Percentiles rank a stretch among this genome's conserved stretches.
These are phyloP conservation scores for Trichoderma atroviride DNA, from an alignment of 2,329 filamentous ascomycete genomes.

Conservation along the genomic window DNA sequence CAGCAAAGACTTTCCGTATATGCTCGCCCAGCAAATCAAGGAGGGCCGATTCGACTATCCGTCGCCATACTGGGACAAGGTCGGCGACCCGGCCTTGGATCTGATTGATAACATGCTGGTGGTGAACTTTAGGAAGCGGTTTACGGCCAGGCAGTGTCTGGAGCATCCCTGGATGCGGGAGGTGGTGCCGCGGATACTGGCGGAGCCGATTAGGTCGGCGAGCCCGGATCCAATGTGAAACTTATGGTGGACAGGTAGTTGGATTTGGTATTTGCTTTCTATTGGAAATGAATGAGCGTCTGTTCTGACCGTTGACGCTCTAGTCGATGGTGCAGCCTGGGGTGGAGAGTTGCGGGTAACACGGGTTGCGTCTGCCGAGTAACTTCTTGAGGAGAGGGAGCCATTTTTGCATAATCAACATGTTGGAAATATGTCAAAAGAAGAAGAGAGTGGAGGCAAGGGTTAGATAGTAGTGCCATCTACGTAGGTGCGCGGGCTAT, in stretches of 20 bases:
- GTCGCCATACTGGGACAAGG: constrained; percentile 87
- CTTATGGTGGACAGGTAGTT: not conserved
- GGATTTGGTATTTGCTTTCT: not conserved
- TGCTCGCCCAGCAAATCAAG: constrained; percentile 75
- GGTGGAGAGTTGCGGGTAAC: not conserved
- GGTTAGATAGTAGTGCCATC: not conserved
- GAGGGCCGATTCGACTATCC: constrained; percentile 85
- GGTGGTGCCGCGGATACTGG: not conserved
- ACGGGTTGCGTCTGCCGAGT: not conserved
- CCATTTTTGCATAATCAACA: too few species aligned
- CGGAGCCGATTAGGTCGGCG: not conserved
- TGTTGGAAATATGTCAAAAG: too few species aligned
- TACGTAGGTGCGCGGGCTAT: not conserved
- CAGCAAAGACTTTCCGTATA: constrained; percentile 74
- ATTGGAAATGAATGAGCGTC: not conserved
- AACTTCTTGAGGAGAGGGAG: too few species aligned
- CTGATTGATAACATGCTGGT: constrained; percentile 94
- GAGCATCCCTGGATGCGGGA: constrained; percentile 73
- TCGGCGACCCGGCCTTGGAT: constrained; percentile 69
- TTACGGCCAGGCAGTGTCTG: constrained; percentile 87
- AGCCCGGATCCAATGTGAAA: constrained; percentile 11
- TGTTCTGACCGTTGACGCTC: not conserved
- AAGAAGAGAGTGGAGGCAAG: not conserved
- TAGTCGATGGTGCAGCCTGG: not conserved
- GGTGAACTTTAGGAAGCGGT: constrained; percentile 80